Evolutionary conservation across 257 asterid species (phyloP).

Genomic region (Nicotiana sylvestris): DNA sequence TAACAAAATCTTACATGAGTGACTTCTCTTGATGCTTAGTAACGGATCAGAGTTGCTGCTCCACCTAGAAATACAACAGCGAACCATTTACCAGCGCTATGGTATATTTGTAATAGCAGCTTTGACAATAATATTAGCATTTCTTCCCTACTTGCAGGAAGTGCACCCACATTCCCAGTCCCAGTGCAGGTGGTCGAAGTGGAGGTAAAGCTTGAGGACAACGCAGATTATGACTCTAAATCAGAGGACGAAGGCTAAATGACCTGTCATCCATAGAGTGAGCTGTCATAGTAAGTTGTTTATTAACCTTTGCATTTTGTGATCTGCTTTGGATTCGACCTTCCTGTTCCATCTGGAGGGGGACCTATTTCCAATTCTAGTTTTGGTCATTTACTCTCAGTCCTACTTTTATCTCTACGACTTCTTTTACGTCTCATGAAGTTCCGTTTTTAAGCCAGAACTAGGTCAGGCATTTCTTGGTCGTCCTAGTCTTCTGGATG

Average conservation of each 20-base stretch:
- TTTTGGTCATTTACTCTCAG: not conserved
- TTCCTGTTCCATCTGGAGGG: not conserved
- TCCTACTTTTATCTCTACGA: not conserved
- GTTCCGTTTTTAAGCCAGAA: not conserved
- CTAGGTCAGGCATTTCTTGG: not conserved
- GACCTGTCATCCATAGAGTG: not conserved
- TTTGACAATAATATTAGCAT: not conserved
- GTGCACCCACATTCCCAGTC: slow-evolving; percentile 21
- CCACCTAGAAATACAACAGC: not conserved
- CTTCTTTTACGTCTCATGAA: not conserved
- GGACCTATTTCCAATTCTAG: not conserved
- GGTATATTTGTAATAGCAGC: not conserved
- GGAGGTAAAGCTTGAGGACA: slow-evolving; percentile 20
- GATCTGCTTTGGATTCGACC: not conserved
- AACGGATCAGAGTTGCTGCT: not conserved
- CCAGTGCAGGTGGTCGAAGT: slow-evolving; percentile 26
- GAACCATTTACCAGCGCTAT: not conserved
- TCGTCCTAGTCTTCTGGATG: not conserved
- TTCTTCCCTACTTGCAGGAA: slow-evolving; percentile 23
- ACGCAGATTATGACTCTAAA: slow-evolving; percentile 10
- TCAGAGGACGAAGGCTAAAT: slow-evolving; percentile 28
- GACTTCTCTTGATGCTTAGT: not conserved
- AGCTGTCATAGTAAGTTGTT: slow-evolving; percentile 14
- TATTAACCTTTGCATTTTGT: not conserved
- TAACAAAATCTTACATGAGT: not conserved